Conservation (phyloP, 345 rosid genomes). For the Chamaenerion angustifolium region DNA sequence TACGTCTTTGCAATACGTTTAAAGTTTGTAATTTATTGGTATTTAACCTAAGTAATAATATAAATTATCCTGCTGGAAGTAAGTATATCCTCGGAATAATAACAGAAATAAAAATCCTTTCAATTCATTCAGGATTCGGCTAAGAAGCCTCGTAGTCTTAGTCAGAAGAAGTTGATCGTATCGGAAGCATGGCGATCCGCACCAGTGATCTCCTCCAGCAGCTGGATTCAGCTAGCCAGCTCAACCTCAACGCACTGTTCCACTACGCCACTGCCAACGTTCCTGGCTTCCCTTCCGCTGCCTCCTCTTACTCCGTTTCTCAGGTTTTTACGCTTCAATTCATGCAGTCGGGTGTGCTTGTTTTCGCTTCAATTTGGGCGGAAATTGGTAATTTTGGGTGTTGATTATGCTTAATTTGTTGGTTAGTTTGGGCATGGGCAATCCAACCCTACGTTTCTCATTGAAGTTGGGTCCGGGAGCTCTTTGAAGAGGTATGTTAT, state of each 20-base stretch:
- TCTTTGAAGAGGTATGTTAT: slow-evolving; percentile 57
- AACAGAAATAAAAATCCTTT: no score
- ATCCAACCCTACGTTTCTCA: slow-evolving; percentile 77
- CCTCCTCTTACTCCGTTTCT: slow-evolving; percentile 45
- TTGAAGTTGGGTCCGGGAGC: slow-evolving; percentile 40
- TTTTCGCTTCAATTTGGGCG: background rate
- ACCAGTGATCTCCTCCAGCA: slow-evolving; percentile 46
- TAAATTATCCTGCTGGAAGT: no score
- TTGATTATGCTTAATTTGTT: background rate
- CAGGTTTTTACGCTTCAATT: slow-evolving; percentile 26
- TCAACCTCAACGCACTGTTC: slow-evolving; percentile 51
- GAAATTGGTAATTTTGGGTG: background rate
- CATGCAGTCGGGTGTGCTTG: background rate
- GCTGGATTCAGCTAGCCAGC: slow-evolving; percentile 22
- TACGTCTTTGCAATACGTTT: no score
- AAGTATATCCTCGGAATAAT: no score
- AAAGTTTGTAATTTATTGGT: no score
- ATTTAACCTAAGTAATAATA: no score
- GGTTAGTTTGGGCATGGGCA: slow-evolving; percentile 83
- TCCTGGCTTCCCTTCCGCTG: slow-evolving; percentile 51
- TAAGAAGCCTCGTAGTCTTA: background rate
- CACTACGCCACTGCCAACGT: slow-evolving; percentile 43
- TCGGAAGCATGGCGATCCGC: slow-evolving; percentile 32
- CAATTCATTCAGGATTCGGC: background rate
- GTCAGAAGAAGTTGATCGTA: background rate